phyloP scores from a whole-genome alignment of 441 rosid genomes.

The Isatis lusitanica region DNA sequence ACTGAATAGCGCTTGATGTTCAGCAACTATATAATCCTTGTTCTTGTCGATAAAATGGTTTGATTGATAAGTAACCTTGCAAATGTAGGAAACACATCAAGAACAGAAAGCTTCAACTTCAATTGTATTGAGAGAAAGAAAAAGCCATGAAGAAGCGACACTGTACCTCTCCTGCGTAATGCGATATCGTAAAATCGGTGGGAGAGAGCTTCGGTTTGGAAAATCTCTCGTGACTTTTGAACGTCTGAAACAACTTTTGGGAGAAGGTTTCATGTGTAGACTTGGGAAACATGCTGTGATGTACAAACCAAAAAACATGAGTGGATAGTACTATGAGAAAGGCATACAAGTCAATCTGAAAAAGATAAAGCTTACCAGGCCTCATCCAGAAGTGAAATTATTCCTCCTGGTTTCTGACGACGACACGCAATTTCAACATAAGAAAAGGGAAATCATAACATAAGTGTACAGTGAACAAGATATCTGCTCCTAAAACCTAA shows the following conservation, averaged over 20 bases:
- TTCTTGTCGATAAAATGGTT: constrained; percentile 76
- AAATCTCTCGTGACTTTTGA: constrained; percentile 62
- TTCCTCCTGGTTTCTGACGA: constrained; percentile 83
- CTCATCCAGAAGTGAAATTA: constrained; percentile 80
- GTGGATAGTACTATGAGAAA: constrained; percentile 12
- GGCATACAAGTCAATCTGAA: constrained; percentile 18
- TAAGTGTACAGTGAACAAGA: constrained; percentile 10
- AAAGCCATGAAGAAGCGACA: constrained; percentile 6
- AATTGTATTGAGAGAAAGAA: neutral
- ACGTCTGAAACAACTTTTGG: constrained; percentile 75
- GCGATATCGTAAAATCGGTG: constrained; percentile 69
- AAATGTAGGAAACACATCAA: constrained; percentile 21
- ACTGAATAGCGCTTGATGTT: constrained; percentile 71
- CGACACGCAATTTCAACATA: constrained; percentile 23
- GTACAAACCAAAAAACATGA: constrained; percentile 33
- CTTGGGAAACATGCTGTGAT: constrained; percentile 77
- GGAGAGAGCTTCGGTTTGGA: constrained; percentile 76
- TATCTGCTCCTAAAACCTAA: constrained; percentile 7
- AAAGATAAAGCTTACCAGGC: constrained; percentile 61
- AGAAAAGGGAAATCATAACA: constrained; percentile 25
- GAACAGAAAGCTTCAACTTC: constrained; percentile 17
- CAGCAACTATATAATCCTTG: constrained; percentile 81
- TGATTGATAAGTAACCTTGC: constrained; percentile 70
- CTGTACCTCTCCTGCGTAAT: constrained; percentile 80
- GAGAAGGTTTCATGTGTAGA: constrained; percentile 77